Base-by-base conservation (phyloP, 345 rosid species). In the Eucalyptus pauciflora region DNA sequence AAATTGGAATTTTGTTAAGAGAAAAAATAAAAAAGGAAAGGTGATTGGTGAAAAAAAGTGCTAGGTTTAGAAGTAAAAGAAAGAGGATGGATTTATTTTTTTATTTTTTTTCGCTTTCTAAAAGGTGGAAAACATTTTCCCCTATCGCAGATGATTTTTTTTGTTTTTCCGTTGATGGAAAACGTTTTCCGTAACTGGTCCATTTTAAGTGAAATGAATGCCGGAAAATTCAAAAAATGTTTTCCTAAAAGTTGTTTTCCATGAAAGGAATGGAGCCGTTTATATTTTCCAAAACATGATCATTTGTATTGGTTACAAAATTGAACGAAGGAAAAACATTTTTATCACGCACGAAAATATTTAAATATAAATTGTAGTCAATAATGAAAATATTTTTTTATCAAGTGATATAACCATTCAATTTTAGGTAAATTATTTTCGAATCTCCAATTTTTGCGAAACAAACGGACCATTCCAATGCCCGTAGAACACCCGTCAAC, bases 151-250 rank as follows among this genome's bases (percentile, higher is more conserved):
- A 3, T 52, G 25, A 3, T 18, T 18, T 52, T 52, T 7, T 50
- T 52, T n/a, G n/a, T n/a, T n/a, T 52, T 7, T 18, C 0, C 24
- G 0, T 52, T 0, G 25, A 52, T 1, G 58, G 25, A 52, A 52
- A 52, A 18, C 3, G 2, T 18, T 52, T 52, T 52, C 4, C 0
- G 2, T 18, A 52, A 52, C 0, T 2, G 7, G 0, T 52, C 3
- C 58, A 52, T 52, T 18, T 52, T 2, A 7, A 0, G 10, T 52
- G 58, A 52, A 52, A 3, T 0, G 0, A 20, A 52, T 52, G 25
- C 25, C 1, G 3, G 0, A 52, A 52, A 52, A 52, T 52, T 52
- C 0, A 4, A 52, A 52, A 52, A 52, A 52, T 7, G 1, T 7
- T 18, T 52, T 52, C 2, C 58, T 52, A 52, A 51, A 1, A 3